A percentile compares a stretch with the other conserved stretches of the same genome.
These are phyloP conservation scores for Rhizopogon sp. DNA, from an alignment of 768 basidiomycete species.

Conservation along the genomic window DNA sequence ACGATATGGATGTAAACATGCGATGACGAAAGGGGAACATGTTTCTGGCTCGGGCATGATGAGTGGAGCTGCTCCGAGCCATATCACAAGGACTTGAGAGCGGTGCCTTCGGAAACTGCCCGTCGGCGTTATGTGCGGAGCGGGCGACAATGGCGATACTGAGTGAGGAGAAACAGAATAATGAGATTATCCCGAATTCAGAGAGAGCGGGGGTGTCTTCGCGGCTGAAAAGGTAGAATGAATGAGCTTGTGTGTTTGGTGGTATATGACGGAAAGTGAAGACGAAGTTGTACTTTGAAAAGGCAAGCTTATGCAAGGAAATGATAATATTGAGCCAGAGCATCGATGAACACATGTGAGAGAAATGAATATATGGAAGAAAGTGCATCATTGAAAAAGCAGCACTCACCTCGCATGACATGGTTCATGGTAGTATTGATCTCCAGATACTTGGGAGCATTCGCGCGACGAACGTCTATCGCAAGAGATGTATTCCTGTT, in stretches of 20 bases:
- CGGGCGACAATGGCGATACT: conserved; percentile 13
- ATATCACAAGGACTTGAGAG: conserved; percentile 19
- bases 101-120: conserved; percentile 4
- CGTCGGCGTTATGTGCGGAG: conserved; percentile 11
- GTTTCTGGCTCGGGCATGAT: conserved; percentile 12
- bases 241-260: background rate
- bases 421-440: conserved; percentile 31
- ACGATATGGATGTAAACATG: conserved; percentile 21
- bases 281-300: background rate
- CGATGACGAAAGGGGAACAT: conserved; percentile 14
- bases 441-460: conserved; percentile 42
- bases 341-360: background rate
- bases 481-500: too few relatives aligned
- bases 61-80: background rate
- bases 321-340: background rate
- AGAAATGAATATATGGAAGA: background rate
- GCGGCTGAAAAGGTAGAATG: conserved; percentile 12
- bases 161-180: conserved; percentile 19
- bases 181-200: conserved; percentile 23
- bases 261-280: background rate
- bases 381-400: conserved; percentile 1
- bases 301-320: background rate
- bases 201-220: conserved; percentile 28
- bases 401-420: conserved; percentile 26
- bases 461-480: conserved; percentile 17